A percentile compares a stretch with the other conserved stretches of the same genome.
These are phyloP conservation scores for Xylariaceae sp. DNA, from an alignment of 2,329 filamentous ascomycete genomes.

Conservation along the genomic window DNA sequence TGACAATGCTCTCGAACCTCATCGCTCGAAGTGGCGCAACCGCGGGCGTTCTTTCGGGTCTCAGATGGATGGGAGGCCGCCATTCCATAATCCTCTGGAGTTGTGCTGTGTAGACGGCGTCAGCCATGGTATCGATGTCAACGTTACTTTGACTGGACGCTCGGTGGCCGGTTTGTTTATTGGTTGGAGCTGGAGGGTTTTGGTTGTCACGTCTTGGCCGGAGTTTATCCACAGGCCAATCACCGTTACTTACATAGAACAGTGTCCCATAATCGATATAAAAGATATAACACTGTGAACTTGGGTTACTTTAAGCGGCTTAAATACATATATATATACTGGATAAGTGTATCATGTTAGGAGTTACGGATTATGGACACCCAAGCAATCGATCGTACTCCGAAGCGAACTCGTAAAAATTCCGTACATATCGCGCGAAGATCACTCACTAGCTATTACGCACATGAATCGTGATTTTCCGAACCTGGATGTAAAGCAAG, in stretches of 20 bases:
- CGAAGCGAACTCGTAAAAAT: too few species aligned
- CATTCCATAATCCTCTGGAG: not conserved
- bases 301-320: not conserved
- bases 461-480: too few species aligned
- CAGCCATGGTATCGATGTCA: not conserved
- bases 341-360: not conserved
- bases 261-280: not conserved
- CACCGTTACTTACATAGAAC: conserved; percentile 1
- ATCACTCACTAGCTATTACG: too few species aligned
- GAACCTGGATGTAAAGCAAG: too few species aligned
- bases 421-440: too few species aligned
- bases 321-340: not conserved
- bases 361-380: not conserved
- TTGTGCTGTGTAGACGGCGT: not conserved
- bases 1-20: not conserved
- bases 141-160: not conserved
- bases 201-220: not conserved
- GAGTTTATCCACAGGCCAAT: conserved; percentile 11
- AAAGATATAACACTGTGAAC: too few species aligned
- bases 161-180: not conserved
- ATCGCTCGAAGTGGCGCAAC: not conserved
- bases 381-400: too few species aligned
- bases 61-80: not conserved
- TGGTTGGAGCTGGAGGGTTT: too few species aligned
- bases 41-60: conserved; percentile 2